Percentiles rank a stretch among this genome's conserved stretches.
These are phyloP conservation scores for Schizosaccharomyces versatilis DNA, from an alignment of 1,139 yeast species.

Conservation along the genomic window DNA sequence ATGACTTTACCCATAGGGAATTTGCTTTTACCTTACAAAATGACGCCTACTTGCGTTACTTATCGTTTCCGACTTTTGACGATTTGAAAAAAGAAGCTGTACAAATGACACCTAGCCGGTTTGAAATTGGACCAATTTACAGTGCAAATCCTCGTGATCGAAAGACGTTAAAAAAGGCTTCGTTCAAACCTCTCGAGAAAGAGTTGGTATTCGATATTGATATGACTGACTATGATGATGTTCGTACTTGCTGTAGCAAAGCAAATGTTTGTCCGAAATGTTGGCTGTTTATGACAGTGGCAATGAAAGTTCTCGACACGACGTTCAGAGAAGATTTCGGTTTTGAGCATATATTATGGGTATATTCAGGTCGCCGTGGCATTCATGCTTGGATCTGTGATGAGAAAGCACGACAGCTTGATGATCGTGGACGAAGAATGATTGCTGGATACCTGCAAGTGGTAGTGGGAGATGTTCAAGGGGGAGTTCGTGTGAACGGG, in stretches of 20 bases:
- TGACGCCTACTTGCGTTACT: constrained; percentile 65
- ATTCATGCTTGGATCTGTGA: constrained; percentile 98
- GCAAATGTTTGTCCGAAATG: constrained; percentile 72
- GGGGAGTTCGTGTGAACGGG: constrained; percentile 21
- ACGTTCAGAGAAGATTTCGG: constrained; percentile 78
- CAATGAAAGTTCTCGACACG: constrained; percentile 49
- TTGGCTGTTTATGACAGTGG: constrained; percentile 85
- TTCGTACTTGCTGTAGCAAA: constrained; percentile 80
- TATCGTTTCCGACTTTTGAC: constrained; percentile 41
- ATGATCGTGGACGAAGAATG: constrained; percentile 52
- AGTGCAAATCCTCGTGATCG: constrained; percentile 69
- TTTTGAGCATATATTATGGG: constrained; percentile 72
- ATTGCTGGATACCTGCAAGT: constrained; percentile 70
- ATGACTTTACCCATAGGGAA: constrained; percentile 61
- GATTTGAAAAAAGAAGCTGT: constrained; percentile 61
- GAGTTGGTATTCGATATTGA: constrained; percentile 93
- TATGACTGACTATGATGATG: constrained; percentile 85
- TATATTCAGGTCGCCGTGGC: constrained; percentile 95
- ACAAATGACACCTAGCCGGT: constrained; percentile 62
- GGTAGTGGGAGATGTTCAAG: constrained; percentile 31
- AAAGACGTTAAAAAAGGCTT: constrained; percentile 53
- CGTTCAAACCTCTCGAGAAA: constrained; percentile 60
- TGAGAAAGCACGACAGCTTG: constrained; percentile 47
- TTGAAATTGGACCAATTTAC: constrained; percentile 87
- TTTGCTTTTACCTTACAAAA: constrained; percentile 75